Conservation (phyloP, 23 red algal species). For the Gracilaria domingensis region DNA sequence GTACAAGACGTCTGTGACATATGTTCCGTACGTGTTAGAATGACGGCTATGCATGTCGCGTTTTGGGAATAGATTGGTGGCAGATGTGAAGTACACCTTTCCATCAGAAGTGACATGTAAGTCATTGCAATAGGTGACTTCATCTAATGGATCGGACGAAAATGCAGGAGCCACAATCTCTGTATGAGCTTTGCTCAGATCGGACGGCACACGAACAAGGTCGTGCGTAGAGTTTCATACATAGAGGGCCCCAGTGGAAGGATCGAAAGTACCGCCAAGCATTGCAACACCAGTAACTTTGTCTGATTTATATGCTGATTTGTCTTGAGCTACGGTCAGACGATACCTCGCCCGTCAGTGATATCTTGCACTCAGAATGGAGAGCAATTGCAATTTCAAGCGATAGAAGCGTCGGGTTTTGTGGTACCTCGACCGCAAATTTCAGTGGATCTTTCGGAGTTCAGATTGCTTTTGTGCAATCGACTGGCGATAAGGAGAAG, state of each 20-base stretch:
- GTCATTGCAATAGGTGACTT: conserved; percentile 18
- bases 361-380: conserved; percentile 4
- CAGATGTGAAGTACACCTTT: conserved; percentile 40
- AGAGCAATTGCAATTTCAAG: conserved; percentile 4
- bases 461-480: background rate
- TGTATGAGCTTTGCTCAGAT: background rate
- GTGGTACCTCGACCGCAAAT: background rate
- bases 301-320: background rate
- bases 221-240: conserved; percentile 10
- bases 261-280: background rate
- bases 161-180: background rate
- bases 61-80: background rate
- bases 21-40: background rate
- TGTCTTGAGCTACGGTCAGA: conserved; percentile 20
- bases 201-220: conserved; percentile 21
- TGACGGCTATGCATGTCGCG: background rate
- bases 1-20: background rate
- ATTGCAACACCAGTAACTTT: conserved; percentile 7
- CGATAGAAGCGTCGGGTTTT: background rate
- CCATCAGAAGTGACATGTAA: background rate
- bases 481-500: background rate
- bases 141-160: conserved; percentile 11
- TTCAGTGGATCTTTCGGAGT: background rate
- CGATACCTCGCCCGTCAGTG: conserved; percentile 9
- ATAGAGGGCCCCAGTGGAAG: conserved; percentile 22